Evolutionary conservation across 83 land plant species (phyloP), one percentile per base, ranked within the genome.

Genomic region (Thuja plicata): DNA sequence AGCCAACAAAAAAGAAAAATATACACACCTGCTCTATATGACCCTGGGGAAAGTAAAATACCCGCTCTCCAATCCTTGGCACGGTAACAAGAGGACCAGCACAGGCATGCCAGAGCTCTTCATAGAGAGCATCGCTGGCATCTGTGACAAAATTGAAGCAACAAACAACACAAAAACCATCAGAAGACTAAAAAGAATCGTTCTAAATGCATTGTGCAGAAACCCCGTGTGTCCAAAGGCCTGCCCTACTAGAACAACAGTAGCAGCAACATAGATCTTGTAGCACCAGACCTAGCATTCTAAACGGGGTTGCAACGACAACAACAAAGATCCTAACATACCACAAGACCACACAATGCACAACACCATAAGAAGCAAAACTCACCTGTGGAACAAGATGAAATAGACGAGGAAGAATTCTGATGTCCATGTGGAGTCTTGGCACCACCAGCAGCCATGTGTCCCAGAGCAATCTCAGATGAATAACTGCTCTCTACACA

Each of bases 1-100:
- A 17, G 84, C 90, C 8, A 78, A 27, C 15, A 21, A 10, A 43
- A 48, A 43, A 43, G 45, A 43, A 43, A 43, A 81, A 43, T 27
- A 43, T 66, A 6, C 40, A 35, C 12, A 86, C 96, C 92, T 97
- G 99, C 87, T 97, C 99, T 17, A 93, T 95, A 87, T 97, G 99
- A 8, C 99, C 99, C 84, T 97, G 99, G 10, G 99, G 99, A 86
- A 97, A 97, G 88, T 97, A 97, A 88, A 94, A 95, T 3, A 97
- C 98, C 86, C 90, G 90, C 91, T 97, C 96, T 32, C 93, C 93
- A 43, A 88, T 91, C 21, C 95, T 88, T 10, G 99, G 99, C 5
- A 97, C 95, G 12, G 95, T 93, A 27, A 97, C 98, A 82, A 97
- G 93, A 38, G 99, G 96, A 3, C 99, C 98, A 10, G 98, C 99